Percentiles rank a stretch among this genome's conserved stretches.
These are phyloP conservation scores for Daldinia eschscholtzii DNA, from an alignment of 2,329 filamentous ascomycete species.

Conservation along the genomic window DNA sequence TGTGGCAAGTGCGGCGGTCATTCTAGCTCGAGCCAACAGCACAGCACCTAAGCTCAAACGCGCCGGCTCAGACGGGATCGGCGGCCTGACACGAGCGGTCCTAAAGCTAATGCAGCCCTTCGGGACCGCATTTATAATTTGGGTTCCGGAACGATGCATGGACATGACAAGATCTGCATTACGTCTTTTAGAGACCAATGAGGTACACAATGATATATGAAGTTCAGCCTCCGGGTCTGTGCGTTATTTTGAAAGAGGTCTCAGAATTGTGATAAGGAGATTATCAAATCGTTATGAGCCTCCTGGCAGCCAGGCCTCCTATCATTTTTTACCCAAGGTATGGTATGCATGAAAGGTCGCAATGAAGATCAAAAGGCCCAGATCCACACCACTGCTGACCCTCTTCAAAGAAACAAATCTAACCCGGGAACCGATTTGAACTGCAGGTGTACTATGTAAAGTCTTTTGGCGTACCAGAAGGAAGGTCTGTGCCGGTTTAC, in stretches of 20 bases:
- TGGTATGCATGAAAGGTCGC: conserved; percentile 35
- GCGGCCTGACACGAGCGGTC: conserved; percentile 32
- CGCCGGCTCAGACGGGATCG: conserved; percentile 20
- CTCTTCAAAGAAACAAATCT: conserved; percentile 20
- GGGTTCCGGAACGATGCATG: not conserved
- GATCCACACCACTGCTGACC: conserved; percentile 20
- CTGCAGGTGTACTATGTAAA: conserved; percentile 4
- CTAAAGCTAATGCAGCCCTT: conserved; percentile 33
- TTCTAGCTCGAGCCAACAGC: conserved; percentile 12
- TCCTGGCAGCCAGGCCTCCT: not conserved
- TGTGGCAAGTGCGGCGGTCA: not conserved
- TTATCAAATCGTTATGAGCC: conserved; percentile 11
- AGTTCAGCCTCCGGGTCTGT: not conserved
- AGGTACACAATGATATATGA: not conserved
- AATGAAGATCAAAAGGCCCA: conserved; percentile 28
- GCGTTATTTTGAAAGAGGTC: not conserved
- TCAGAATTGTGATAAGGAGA: conserved; percentile 17
- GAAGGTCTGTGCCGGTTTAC: conserved; percentile 23
- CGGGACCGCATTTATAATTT: conserved; percentile 10
- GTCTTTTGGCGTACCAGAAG: conserved; percentile 7
- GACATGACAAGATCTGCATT: not conserved
- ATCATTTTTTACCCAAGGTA: not conserved
- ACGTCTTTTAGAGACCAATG: not conserved
- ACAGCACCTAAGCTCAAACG: not conserved
- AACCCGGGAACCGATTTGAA: conserved; percentile 9